phyloP scores from a whole-genome alignment of 208 protist genomes.

The Novymonas esmeraldas region DNA sequence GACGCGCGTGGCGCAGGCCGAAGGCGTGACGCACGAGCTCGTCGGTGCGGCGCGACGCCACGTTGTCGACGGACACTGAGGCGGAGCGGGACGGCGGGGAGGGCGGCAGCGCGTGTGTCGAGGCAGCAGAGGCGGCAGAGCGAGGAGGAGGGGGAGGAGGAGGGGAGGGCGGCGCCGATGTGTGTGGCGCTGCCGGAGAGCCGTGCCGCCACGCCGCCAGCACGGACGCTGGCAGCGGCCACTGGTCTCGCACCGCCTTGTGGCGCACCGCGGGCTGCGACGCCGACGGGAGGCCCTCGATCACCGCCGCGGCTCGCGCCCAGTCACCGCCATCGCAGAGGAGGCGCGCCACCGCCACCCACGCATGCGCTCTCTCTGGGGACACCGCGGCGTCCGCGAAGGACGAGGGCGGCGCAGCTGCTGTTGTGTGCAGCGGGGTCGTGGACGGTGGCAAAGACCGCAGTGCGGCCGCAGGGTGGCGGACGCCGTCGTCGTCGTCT shows the following conservation, averaged over 20 bases:
- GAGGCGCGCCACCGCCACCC: slow-evolving; percentile 34
- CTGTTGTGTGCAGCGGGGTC: too few species aligned
- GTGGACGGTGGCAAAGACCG: too few species aligned
- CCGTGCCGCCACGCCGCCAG: slow-evolving; percentile 10
- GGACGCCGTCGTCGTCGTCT: background rate
- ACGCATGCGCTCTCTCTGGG: slow-evolving; percentile 23
- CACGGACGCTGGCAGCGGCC: slow-evolving; percentile 26
- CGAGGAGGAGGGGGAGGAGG: background rate
- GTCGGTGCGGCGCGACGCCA: slow-evolving; percentile 6
- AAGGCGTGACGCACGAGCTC: slow-evolving; percentile 27
- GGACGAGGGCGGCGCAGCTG: background rate
- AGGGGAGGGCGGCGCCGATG: background rate
- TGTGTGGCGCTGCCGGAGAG: background rate
- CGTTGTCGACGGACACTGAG: background rate
- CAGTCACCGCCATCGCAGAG: slow-evolving; percentile 30
- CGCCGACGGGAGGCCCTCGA: slow-evolving; percentile 24
- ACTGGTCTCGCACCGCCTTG: slow-evolving; percentile 27
- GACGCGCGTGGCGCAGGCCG: slow-evolving; percentile 12
- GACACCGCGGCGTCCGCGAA: background rate
- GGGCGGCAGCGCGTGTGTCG: background rate
- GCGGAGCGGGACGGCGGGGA: background rate
- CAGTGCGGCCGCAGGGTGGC: too few species aligned
- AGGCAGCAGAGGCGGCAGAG: too few species aligned
- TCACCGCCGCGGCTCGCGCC: slow-evolving; percentile 23
- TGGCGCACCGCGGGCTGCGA: slow-evolving; percentile 6